Evolutionary conservation across 148 eudicot species (phyloP), one percentile per base, ranked within the genome.

Genomic region (Persicaria maculosa): DNA sequence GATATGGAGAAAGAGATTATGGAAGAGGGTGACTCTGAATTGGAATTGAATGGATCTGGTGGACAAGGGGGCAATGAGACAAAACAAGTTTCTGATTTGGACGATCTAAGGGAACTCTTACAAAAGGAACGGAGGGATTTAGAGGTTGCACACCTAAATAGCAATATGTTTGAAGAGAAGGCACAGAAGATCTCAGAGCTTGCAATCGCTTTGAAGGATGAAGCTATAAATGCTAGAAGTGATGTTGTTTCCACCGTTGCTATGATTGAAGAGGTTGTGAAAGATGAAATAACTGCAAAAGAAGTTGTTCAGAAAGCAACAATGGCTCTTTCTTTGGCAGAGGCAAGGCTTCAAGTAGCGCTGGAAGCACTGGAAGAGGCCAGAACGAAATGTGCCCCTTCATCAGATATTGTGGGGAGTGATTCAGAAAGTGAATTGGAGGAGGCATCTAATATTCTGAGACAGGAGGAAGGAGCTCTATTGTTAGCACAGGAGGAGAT

Each of bases 171-270:
- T 74, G 99, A 95, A 82, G 88, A 89, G 76, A 92, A 89, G 83
- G 96, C 99, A 62, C 97, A 90, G 77, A 92, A 74, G 72, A 85
- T 95, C 79, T 90, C 99, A 44, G 99, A 95, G 86, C 71, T 86
- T 76, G 90, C 99, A 6, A 88, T 95, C 80, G 88, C 90, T 43
- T 74, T 89, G 72, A 92, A 87, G 74, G 99, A 95, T 75, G 85
- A 89, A 84, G 96, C 96, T 7, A 79, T 69, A 74, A 86, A 84
- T 82, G 96, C 97, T 73, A 86, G 88, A 86, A 72, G 65, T 80
- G 84, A 88, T 82, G 91, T 90, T 14, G 83, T 85, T 72, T 55
- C 53, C 74, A 76, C 84, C 44, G 77, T 86, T 44, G 68, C 46
- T 75, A 50, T 75, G 75, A 82, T 95, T 71, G 84, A 89, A 80